Conservation (phyloP, 257 asterid species). For the Solanum ossicruentum region DNA sequence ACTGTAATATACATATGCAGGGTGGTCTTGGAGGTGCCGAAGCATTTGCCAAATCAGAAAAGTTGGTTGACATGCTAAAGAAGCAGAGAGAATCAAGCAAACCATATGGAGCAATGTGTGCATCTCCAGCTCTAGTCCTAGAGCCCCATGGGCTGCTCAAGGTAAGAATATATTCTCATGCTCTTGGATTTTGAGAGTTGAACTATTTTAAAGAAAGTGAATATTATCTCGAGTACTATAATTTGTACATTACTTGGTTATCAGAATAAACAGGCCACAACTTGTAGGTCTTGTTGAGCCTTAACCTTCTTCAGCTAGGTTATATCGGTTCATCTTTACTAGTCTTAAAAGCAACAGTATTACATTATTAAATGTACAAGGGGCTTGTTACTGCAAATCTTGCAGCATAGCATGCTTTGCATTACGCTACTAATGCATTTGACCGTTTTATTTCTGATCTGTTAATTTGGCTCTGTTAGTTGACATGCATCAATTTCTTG, state of each 20-base stretch:
- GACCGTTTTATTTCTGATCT: background rate
- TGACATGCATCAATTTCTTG: background rate
- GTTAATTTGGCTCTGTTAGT: background rate
- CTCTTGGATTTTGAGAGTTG: background rate
- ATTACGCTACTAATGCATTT: background rate
- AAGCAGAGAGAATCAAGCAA: constrained; percentile 59
- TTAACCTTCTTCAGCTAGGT: background rate
- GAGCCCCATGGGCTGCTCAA: constrained; percentile 83
- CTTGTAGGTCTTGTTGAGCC: background rate
- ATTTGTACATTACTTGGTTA: background rate
- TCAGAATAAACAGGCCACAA: background rate
- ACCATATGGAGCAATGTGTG: constrained; percentile 85
- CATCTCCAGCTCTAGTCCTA: constrained; percentile 87
- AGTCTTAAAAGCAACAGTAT: background rate
- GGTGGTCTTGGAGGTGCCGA: constrained; percentile 98
- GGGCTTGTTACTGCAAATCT: background rate
- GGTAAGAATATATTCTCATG: constrained; percentile 21
- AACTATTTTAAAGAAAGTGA: background rate
- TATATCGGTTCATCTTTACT: background rate
- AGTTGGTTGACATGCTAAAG: constrained; percentile 63
- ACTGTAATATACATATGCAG: constrained; percentile 17
- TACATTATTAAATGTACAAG: background rate
- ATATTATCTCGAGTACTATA: background rate
- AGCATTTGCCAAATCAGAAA: constrained; percentile 68
- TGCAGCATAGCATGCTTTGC: background rate